These are phyloP conservation scores for Coffea eugenioides DNA, from an alignment of 257 asterid species.

Conservation along the genomic window DNA sequence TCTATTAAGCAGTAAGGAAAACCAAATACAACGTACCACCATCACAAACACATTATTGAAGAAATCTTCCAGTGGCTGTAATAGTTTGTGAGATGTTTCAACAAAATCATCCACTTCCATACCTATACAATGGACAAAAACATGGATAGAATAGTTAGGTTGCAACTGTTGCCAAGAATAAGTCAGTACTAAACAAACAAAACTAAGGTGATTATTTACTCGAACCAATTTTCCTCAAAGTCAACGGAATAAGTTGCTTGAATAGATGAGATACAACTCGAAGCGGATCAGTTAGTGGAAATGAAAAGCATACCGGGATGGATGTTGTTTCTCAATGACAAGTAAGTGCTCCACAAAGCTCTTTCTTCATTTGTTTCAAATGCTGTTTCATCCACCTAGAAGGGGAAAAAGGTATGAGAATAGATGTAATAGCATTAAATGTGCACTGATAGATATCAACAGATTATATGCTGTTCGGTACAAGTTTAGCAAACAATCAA, in stretches of 20 bases:
- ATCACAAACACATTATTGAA: slow-evolving; percentile 83
- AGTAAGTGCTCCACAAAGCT: slow-evolving; percentile 73
- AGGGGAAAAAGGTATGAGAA: slow-evolving; percentile 5
- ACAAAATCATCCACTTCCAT: slow-evolving; percentile 94
- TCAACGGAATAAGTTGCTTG: background rate
- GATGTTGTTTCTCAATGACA: slow-evolving; percentile 60
- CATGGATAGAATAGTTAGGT: background rate
- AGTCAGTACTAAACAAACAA: slow-evolving; percentile 10
- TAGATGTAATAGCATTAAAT: background rate
- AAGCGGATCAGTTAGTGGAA: background rate
- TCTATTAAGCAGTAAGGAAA: background rate
- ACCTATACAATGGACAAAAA: slow-evolving; percentile 37
- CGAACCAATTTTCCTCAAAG: background rate
- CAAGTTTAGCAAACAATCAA: background rate
- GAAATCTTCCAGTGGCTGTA: slow-evolving; percentile 84
- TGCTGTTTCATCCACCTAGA: slow-evolving; percentile 82
- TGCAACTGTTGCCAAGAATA: slow-evolving; percentile 1
- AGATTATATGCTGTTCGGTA: background rate
- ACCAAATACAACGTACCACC: slow-evolving; percentile 67
- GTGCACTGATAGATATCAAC: background rate
- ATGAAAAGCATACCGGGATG: slow-evolving; percentile 50
- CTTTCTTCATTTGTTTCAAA: slow-evolving; percentile 78
- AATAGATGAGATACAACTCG: background rate
- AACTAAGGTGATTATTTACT: slow-evolving; percentile 8
- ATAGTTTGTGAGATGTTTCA: slow-evolving; percentile 55